These are phyloP conservation scores for Hsuehochloa calcarea DNA, from an alignment of 176 grass and related monocot genomes.

Conservation along the genomic window DNA sequence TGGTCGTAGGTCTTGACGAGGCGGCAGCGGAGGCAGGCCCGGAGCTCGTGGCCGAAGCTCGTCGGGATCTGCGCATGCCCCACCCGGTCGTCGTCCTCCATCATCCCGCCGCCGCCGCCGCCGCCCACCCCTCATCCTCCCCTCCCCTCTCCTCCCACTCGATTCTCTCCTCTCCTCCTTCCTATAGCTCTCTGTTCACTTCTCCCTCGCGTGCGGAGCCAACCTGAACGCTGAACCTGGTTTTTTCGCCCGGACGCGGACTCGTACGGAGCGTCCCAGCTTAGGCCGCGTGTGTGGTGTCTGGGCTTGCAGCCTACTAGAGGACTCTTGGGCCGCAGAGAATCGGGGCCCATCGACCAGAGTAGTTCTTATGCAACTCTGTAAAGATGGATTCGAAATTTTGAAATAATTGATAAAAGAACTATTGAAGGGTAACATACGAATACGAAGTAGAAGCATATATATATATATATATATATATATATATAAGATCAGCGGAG, in stretches of 20 bases:
- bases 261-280: neutral
- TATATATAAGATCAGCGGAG: no score
- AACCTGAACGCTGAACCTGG: neutral
- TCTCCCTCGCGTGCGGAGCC: neutral
- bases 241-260: neutral
- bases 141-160: neutral
- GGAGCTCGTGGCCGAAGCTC: constrained; percentile 97
- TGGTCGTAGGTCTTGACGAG: constrained; percentile 99
- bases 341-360: neutral
- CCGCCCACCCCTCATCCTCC: constrained; percentile 23
- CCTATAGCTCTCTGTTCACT: neutral
- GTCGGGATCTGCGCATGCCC: constrained; percentile 89
- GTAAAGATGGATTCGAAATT: neutral
- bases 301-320: no score
- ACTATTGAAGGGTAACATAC: neutral
- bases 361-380: neutral
- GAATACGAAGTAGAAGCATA: neutral
- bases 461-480: neutral
- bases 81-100: constrained; percentile 42
- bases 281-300: neutral
- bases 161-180: neutral
- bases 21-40: constrained; percentile 92
- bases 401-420: no score
- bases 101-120: constrained; percentile 42
- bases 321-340: neutral